Conservation (phyloP, 176 grass and related monocot genomes). For the Oryza rufipogon region DNA sequence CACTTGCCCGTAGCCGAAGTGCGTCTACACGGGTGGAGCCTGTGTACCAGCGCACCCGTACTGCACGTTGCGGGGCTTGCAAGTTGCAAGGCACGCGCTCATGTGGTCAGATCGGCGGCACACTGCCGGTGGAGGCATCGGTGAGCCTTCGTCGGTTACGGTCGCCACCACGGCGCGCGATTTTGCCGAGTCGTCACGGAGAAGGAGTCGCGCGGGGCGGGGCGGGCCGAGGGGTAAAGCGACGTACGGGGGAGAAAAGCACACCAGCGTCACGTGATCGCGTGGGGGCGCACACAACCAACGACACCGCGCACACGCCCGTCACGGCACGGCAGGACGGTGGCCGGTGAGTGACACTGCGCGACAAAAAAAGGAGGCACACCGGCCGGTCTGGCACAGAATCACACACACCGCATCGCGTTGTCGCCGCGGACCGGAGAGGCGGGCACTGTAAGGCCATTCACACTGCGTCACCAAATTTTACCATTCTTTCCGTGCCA, state of each 20-base stretch:
- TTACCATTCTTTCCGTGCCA: too few relatives aligned
- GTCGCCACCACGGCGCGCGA: too few relatives aligned
- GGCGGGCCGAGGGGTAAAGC: background rate
- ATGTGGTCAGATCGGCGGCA: background rate
- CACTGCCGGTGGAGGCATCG: background rate
- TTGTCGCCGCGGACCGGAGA: slow-evolving; percentile 23
- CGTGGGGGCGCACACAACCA: background rate
- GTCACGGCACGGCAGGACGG: background rate
- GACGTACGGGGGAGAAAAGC: background rate
- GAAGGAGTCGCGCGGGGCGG: too few relatives aligned
- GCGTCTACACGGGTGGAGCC: background rate
- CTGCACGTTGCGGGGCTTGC: background rate
- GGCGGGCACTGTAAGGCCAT: background rate
- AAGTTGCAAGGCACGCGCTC: background rate
- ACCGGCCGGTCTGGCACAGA: background rate
- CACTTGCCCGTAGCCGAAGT: background rate
- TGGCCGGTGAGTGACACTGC: background rate
- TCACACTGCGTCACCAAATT: too few relatives aligned
- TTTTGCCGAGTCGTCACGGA: background rate
- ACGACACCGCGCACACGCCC: background rate
- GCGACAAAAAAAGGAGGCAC: background rate
- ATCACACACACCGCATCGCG: background rate
- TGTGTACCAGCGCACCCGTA: too few relatives aligned
- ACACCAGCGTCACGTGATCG: background rate
- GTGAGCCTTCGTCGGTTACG: too few relatives aligned